phyloP scores from a whole-genome alignment of 2,329 filamentous ascomycete genomes.

The Chrysoporthe puriensis region DNA sequence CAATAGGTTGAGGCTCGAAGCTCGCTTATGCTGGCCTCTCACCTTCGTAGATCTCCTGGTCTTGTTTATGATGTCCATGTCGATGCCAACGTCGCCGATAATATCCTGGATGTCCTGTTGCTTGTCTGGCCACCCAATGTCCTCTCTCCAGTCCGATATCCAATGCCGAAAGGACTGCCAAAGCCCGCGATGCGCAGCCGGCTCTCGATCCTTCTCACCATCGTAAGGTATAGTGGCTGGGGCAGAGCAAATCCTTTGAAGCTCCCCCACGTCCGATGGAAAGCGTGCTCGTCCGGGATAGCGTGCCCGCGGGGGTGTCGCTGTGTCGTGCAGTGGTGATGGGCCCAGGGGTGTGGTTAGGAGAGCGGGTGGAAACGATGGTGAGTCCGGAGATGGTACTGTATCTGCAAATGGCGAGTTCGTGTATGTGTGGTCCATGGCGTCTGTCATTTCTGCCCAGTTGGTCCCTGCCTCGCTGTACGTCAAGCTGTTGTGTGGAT shows the following conservation, averaged over 20 bases:
- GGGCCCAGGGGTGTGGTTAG: neutral
- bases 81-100: slow-evolving; percentile 28
- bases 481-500: neutral
- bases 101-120: slow-evolving; percentile 25
- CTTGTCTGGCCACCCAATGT: slow-evolving; percentile 21
- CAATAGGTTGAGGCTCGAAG: slow-evolving; percentile 16
- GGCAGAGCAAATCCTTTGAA: neutral
- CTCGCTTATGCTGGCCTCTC: slow-evolving; percentile 12
- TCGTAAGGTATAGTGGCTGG: neutral
- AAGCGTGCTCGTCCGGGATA: slow-evolving; percentile 1
- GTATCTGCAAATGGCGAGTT: neutral
- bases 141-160: slow-evolving; percentile 16
- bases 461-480: neutral
- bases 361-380: neutral
- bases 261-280: neutral
- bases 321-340: neutral
- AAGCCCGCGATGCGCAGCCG: slow-evolving; percentile 13
- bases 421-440: neutral
- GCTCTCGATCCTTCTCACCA: slow-evolving; percentile 21
- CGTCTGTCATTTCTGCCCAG: neutral
- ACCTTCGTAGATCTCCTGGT: slow-evolving; percentile 8
- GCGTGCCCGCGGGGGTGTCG: neutral
- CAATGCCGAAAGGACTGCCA: slow-evolving; percentile 26
- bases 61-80: slow-evolving; percentile 22
- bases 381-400: neutral